These are phyloP conservation scores for Picea abies DNA, from an alignment of 83 land plant species.

Conservation along the genomic window DNA sequence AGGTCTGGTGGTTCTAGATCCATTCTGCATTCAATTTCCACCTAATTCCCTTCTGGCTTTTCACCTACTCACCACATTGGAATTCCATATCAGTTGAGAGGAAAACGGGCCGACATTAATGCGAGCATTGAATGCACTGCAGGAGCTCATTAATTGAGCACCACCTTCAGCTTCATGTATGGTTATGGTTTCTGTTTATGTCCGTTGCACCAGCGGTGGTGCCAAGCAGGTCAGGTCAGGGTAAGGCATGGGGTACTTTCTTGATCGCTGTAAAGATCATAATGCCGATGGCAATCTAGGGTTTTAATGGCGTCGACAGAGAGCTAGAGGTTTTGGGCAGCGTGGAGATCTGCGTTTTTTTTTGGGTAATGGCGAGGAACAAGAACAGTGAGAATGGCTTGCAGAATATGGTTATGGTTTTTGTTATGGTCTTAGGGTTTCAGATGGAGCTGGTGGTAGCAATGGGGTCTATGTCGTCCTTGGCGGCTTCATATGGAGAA, in stretches of 20 bases:
- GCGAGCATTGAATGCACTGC: not conserved
- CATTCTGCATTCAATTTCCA: not conserved
- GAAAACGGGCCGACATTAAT: not conserved
- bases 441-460: conserved; percentile 20
- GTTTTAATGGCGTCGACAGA: not conserved
- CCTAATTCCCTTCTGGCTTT: not conserved
- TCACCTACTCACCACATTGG: not conserved
- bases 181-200: too few species aligned
- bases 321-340: not conserved
- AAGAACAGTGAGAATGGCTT: not conserved
- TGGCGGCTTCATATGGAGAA: conserved; percentile 82
- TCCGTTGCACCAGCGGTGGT: too few species aligned
- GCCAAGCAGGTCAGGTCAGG: not conserved
- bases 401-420: not conserved
- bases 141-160: not conserved
- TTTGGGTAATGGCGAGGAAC: conserved; percentile 8
- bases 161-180: too few species aligned
- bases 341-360: not conserved
- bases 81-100: not conserved
- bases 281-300: not conserved
- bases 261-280: not conserved
- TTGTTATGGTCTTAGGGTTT: conserved; percentile 15
- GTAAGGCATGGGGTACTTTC: not conserved
- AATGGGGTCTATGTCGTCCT: conserved; percentile 75
- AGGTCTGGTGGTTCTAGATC: not conserved